A percentile compares a stretch with the other conserved stretches of the same genome.
These are phyloP conservation scores for Cyberlindnera japonica DNA, from an alignment of 805 yeast species.

Conservation along the genomic window DNA sequence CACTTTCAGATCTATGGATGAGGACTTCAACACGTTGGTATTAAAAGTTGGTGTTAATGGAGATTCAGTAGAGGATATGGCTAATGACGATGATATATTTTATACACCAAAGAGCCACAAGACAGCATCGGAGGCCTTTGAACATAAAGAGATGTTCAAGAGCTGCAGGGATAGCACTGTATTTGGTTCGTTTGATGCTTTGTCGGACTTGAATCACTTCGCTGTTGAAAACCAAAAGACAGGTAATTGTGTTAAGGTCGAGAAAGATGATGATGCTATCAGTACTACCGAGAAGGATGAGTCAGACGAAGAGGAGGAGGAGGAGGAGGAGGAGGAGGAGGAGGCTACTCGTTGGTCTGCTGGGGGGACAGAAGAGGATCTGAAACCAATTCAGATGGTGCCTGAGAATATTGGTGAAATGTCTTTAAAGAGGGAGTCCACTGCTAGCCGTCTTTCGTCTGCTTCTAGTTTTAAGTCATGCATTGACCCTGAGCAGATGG, in stretches of 20 bases:
- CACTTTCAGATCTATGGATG: slow-evolving; percentile 20
- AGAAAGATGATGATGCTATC: slow-evolving; percentile 10
- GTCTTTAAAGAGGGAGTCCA: not conserved
- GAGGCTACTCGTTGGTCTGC: slow-evolving; percentile 15
- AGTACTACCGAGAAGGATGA: slow-evolving; percentile 2
- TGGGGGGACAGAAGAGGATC: slow-evolving; percentile 2
- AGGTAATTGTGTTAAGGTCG: not conserved
- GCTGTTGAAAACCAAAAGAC: slow-evolving; percentile 3
- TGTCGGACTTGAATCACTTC: slow-evolving; percentile 2
- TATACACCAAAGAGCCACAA: slow-evolving; percentile 25
- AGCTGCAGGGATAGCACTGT: slow-evolving; percentile 1
- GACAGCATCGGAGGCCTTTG: slow-evolving; percentile 8
- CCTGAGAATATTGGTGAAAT: not conserved
- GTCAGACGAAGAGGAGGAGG: slow-evolving; percentile 5
- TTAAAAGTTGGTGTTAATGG: slow-evolving; percentile 20
- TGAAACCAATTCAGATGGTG: not conserved
- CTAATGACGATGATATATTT: slow-evolving; percentile 19
- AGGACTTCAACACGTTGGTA: slow-evolving; percentile 21
- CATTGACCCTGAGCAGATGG: slow-evolving; percentile 12
- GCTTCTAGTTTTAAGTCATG: slow-evolving; percentile 25
- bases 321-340: slow-evolving; percentile 4
- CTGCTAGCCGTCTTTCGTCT: not conserved
- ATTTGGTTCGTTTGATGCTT: slow-evolving; percentile 8
- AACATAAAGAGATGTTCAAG: slow-evolving; percentile 1
- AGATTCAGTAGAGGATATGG: slow-evolving; percentile 13